phyloP scores from a whole-genome alignment of 139 green algal genomes.

The Haematococcus sp. region DNA sequence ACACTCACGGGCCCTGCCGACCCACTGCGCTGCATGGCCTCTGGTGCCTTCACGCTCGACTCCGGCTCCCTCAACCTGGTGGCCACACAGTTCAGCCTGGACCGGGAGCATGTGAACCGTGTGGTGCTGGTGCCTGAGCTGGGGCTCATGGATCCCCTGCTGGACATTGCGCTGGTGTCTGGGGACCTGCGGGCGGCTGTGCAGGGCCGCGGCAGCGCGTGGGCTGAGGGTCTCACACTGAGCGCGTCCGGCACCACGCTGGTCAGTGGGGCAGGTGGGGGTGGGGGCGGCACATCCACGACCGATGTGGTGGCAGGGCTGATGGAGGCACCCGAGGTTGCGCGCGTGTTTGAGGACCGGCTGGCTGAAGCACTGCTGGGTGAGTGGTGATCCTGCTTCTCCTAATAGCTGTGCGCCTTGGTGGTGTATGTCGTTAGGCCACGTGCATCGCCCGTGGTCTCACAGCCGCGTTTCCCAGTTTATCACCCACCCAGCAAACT shows the following conservation, averaged over 20 bases:
- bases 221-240: conserved; percentile 53
- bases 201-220: conserved; percentile 49
- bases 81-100: conserved; percentile 80
- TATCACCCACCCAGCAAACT: background rate
- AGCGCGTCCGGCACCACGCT: conserved; percentile 26
- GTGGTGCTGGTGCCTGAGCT: conserved; percentile 69
- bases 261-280: background rate
- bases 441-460: too few species aligned
- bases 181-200: conserved; percentile 71
- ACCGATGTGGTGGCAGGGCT: conserved; percentile 3
- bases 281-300: background rate
- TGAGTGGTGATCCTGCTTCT: background rate
- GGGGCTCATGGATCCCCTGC: conserved; percentile 58
- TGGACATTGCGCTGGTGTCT: conserved; percentile 69
- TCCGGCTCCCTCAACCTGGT: conserved; percentile 91
- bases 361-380: conserved; percentile 83
- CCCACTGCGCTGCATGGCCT: conserved; percentile 33
- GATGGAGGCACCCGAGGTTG: conserved; percentile 56
- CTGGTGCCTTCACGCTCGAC: conserved; percentile 68
- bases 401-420: background rate
- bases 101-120: conserved; percentile 78
- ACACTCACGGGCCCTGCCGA: conserved; percentile 53
- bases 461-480: background rate
- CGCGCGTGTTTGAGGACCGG: conserved; percentile 90
- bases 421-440: background rate